Percentiles rank a stretch among this genome's conserved stretches.
These are phyloP conservation scores for Dalbergia cultrata DNA, from an alignment of 306 rosid genomes.

Conservation along the genomic window DNA sequence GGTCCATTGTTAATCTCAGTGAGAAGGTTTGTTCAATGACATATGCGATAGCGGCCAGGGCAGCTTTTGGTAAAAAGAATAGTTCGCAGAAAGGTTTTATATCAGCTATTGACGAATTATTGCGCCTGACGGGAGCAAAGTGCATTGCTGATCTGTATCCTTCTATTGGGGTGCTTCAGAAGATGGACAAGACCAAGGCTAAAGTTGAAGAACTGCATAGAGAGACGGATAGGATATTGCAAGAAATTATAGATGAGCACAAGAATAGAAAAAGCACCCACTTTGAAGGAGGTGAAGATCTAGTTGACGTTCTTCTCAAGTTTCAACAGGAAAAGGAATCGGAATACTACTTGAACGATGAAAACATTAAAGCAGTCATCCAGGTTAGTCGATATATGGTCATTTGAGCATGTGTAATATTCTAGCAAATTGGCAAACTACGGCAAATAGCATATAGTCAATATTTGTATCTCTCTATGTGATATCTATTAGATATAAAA, in stretches of 20 bases:
- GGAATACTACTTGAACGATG: neutral
- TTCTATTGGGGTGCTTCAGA: slow-evolving; percentile 38
- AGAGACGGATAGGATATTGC: slow-evolving; percentile 31
- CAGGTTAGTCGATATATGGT: slow-evolving; percentile 20
- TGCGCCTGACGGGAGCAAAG: neutral
- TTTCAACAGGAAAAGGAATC: slow-evolving; percentile 32
- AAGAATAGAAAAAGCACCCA: slow-evolving; percentile 1
- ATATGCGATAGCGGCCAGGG: slow-evolving; percentile 21
- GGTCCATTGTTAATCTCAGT: slow-evolving; percentile 37
- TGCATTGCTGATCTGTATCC: slow-evolving; percentile 42
- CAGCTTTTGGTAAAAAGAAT: slow-evolving; percentile 40
- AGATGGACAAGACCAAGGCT: slow-evolving; percentile 28
- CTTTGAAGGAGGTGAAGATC: slow-evolving; percentile 35
- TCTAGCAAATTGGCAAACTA: too few relatives aligned
- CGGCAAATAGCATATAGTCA: too few relatives aligned
- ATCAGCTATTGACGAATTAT: slow-evolving; percentile 9
- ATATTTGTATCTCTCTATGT: too few relatives aligned
- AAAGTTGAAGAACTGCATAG: slow-evolving; percentile 25
- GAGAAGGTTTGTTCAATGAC: slow-evolving; percentile 17
- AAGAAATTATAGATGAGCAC: neutral
- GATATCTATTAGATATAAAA: too few relatives aligned
- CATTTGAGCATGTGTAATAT: too few relatives aligned
- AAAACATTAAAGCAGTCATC: slow-evolving; percentile 43
- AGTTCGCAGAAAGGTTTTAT: slow-evolving; percentile 1
- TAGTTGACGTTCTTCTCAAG: slow-evolving; percentile 49